Evolutionary conservation across 768 basidiomycete species (phyloP), one percentile per base, ranked within the genome.

Genomic region (Omphalotus guepiniiformis): DNA sequence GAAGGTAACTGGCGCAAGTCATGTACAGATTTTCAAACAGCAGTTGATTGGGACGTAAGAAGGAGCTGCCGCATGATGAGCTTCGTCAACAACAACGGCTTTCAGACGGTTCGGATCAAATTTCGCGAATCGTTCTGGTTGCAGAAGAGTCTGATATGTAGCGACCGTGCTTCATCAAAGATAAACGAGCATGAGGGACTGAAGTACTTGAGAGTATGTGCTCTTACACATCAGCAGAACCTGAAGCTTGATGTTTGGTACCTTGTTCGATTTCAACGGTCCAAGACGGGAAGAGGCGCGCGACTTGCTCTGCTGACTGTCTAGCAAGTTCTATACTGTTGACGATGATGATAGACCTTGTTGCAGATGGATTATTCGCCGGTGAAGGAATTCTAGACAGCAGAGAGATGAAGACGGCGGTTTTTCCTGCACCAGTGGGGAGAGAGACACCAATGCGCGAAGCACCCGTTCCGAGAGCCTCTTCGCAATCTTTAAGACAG

Each of bases 221-320:
- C 8, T 63, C 85, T 58, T 66, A 94, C 88, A 96, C 79, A 60
- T 97, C 91, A 32, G 95, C 93, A 21, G 58, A 45, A 5, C 94
- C 95, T 23, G 81, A 79, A 3, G 93, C 92, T 36, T 68, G 74
- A 53, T 92, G 75, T 57, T 78, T 83, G 15, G 60, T 55, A 3
- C 91, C 92, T 65, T 98, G 95, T 64, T 98, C 95, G 41, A 98
- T 88, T 65, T 98, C 94, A 2, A 97, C 84, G 9, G 65, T 74
- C 80, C 88, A 85, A 4, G 79, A 64, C 1, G 92, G 87, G 57
- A 83, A 82, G 26, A 88, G 63, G 22, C 67, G 65, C 50, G 69
- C 61, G 6, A 88, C 85, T 55, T 91, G 88, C 16, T 69, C 68
- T 11, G 89, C 88, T 4, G 93, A 85, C 63, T 98, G 95, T 34